These are phyloP conservation scores for Acer yangbiense DNA, from an alignment of 345 rosid genomes.

Conservation along the genomic window DNA sequence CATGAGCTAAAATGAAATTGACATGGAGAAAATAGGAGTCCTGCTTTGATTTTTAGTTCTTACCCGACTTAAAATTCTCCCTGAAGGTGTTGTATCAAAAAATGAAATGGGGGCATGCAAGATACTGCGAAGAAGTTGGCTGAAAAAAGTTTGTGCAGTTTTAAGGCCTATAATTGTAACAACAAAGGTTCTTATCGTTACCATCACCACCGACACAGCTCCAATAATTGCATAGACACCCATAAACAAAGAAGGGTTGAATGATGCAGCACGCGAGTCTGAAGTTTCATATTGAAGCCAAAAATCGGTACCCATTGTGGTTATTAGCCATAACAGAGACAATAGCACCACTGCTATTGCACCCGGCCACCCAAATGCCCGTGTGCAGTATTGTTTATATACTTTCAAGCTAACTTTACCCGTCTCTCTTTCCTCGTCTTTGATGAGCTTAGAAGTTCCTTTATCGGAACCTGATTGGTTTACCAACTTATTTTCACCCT, in stretches of 20 bases:
- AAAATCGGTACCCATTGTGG: slow-evolving; percentile 83
- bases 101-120: slow-evolving; percentile 98
- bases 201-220: slow-evolving; percentile 50
- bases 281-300: slow-evolving; percentile 93
- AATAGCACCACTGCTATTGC: slow-evolving; percentile 48
- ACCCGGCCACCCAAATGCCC: slow-evolving; percentile 97
- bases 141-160: slow-evolving; percentile 80
- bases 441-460: slow-evolving; percentile 70
- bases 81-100: slow-evolving; percentile 96
- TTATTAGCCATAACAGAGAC: slow-evolving; percentile 70
- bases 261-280: slow-evolving; percentile 1
- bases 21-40: not conserved
- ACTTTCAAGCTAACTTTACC: slow-evolving; percentile 75
- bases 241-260: slow-evolving; percentile 61
- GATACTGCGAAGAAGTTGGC: slow-evolving; percentile 71
- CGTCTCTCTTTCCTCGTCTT: slow-evolving; percentile 85
- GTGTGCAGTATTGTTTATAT: slow-evolving; percentile 76
- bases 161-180: slow-evolving; percentile 69
- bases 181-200: slow-evolving; percentile 50
- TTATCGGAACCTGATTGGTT: slow-evolving; percentile 42
- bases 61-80: slow-evolving; percentile 92
- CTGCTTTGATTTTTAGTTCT: slow-evolving; percentile 18
- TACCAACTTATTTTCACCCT: slow-evolving; percentile 48
- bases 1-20: not conserved
- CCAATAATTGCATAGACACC: slow-evolving; percentile 61